A percentile compares a stretch with the other conserved stretches of the same genome.
phyloP scores from a whole-genome alignment of 768 basidiomycete genomes.

The Tubosaeta brunneosetosa region DNA sequence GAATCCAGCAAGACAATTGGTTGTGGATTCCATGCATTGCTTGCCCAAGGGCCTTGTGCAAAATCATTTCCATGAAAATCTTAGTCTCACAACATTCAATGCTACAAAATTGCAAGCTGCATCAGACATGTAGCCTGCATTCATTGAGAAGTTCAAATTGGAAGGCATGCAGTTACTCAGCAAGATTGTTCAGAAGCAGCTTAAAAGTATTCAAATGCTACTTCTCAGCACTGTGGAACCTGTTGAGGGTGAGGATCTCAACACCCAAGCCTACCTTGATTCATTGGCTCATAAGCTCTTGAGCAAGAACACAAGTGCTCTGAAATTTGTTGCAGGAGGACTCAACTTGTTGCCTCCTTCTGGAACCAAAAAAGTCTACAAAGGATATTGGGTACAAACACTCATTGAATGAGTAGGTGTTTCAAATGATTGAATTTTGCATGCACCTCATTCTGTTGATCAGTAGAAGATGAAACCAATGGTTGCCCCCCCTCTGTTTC shows the following conservation, averaged over 20 bases:
- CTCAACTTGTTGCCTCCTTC: not conserved
- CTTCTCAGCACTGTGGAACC: too few relatives aligned
- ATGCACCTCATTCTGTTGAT: too few relatives aligned
- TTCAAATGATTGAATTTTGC: too few relatives aligned
- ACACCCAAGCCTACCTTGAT: too few relatives aligned
- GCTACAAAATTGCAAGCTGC: not conserved
- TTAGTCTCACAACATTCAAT: not conserved
- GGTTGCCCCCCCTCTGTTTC: not conserved
- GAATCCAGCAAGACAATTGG: slow-evolving; percentile 16
- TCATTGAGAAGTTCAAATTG: not conserved
- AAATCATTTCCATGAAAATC: not conserved
- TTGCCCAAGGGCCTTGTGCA: slow-evolving; percentile 13
- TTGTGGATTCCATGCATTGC: slow-evolving; percentile 27
- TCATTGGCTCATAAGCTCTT: too few relatives aligned
- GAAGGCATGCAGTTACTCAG: too few relatives aligned
- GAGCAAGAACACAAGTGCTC: too few relatives aligned
- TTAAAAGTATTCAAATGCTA: too few relatives aligned
- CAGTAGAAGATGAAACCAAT: not conserved
- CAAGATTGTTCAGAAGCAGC: too few relatives aligned
- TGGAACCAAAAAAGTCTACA: not conserved
- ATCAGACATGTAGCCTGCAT: not conserved
- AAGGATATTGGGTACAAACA: not conserved
- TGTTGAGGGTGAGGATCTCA: too few relatives aligned
- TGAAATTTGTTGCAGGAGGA: not conserved
- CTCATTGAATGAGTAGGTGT: not conserved